Evolutionary conservation across 768 basidiomycete species (phyloP).

Genomic region (Crassisporium funariophilum): DNA sequence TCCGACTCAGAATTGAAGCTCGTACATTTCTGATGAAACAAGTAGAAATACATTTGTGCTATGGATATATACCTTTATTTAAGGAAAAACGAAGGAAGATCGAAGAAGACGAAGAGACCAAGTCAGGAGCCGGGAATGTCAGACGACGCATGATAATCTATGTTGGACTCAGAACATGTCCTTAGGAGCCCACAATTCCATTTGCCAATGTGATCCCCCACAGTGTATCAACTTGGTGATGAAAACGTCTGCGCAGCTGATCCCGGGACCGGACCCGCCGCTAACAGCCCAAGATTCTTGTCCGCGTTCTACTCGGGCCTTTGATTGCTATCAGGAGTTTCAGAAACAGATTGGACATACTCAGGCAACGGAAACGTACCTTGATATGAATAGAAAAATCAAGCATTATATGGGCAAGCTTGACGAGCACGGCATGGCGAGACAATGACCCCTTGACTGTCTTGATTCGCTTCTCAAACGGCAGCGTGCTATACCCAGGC

Average conservation of each 20-base stretch:
- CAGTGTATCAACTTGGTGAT: slow-evolving; percentile 42
- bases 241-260: slow-evolving; percentile 27
- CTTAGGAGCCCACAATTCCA: slow-evolving; percentile 40
- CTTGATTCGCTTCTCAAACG: slow-evolving; percentile 38
- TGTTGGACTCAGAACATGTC: neutral
- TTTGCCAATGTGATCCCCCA: slow-evolving; percentile 45
- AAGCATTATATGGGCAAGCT: slow-evolving; percentile 31
- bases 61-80: neutral
- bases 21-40: neutral
- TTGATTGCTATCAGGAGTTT: slow-evolving; percentile 15
- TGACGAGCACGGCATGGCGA: slow-evolving; percentile 30
- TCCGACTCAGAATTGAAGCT: no score
- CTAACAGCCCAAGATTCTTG: slow-evolving; percentile 40
- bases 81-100: no score
- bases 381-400: slow-evolving; percentile 31
- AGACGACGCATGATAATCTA: no score
- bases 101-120: no score
- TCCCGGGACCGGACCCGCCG: slow-evolving; percentile 9
- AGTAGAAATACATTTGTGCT: neutral
- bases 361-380: slow-evolving; percentile 24
- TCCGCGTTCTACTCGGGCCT: slow-evolving; percentile 28
- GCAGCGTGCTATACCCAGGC: slow-evolving; percentile 46
- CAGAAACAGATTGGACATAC: neutral
- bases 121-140: no score
- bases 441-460: slow-evolving; percentile 36